Conservation (phyloP, 805 yeast genomes). For the Ogataea pilisensis region DNA sequence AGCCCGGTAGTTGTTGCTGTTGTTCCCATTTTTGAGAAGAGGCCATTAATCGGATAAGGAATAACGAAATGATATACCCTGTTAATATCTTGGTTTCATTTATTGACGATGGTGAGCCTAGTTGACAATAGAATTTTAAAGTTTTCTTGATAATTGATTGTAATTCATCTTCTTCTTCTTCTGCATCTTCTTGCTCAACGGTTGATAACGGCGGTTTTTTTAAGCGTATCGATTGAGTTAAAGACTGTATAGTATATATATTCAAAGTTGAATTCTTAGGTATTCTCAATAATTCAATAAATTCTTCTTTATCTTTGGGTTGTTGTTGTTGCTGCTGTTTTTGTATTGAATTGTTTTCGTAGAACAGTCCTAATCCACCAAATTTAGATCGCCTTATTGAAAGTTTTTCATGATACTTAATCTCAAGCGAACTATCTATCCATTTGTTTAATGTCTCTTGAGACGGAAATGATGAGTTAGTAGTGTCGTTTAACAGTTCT, state of each 20-base stretch:
- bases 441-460: slow-evolving; percentile 7
- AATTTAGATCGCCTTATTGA: slow-evolving; percentile 14
- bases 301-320: slow-evolving; percentile 3
- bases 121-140: slow-evolving; percentile 15
- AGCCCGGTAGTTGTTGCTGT: not conserved
- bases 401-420: slow-evolving; percentile 11
- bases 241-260: slow-evolving; percentile 25
- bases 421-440: slow-evolving; percentile 4
- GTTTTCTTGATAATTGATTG: slow-evolving; percentile 14
- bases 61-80: slow-evolving; percentile 22
- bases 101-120: slow-evolving; percentile 2
- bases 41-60: not conserved
- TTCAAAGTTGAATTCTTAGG: slow-evolving; percentile 32
- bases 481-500: slow-evolving; percentile 1
- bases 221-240: not conserved
- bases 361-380: slow-evolving; percentile 38
- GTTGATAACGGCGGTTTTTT: no score
- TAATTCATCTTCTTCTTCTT: slow-evolving; percentile 13
- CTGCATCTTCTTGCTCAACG: slow-evolving; percentile 15
- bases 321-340: not conserved
- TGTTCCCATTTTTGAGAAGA: no score
- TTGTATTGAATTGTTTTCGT: no score
- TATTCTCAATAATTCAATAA: slow-evolving; percentile 36
- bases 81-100: slow-evolving; percentile 26
- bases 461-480: not conserved